phyloP scores from a whole-genome alignment of 169 alveolate species.

The Plasmodium sp. region DNA sequence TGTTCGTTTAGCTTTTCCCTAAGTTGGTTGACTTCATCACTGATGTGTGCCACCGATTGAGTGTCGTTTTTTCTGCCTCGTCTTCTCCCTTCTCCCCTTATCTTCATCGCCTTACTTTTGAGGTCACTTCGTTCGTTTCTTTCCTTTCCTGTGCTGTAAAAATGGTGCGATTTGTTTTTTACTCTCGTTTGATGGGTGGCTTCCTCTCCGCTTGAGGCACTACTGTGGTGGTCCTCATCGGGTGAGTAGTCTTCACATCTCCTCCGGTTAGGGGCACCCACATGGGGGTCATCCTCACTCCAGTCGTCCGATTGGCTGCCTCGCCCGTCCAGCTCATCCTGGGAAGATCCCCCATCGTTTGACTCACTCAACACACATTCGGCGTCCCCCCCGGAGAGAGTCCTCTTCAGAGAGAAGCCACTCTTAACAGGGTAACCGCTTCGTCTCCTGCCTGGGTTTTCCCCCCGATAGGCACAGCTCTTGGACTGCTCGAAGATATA shows the following conservation, averaged over 20 bases:
- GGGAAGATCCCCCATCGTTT: neutral
- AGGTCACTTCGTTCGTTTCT: neutral
- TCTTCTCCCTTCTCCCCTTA: neutral
- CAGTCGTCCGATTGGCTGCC: neutral
- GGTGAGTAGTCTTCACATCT: neutral
- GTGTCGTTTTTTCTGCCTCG: neutral
- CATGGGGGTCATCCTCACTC: neutral
- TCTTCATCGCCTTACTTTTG: neutral
- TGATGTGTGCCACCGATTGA: neutral
- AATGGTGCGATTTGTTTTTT: neutral
- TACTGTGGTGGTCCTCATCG: neutral
- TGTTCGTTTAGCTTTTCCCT: slow-evolving; percentile 15
- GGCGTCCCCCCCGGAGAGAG: neutral
- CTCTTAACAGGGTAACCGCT: neutral
- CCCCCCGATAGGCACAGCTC: neutral
- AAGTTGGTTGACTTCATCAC: neutral
- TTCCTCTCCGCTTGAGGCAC: neutral
- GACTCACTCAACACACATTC: neutral
- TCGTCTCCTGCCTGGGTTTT: neutral
- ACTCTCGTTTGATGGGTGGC: neutral
- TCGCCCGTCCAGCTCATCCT: neutral
- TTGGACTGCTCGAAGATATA: slow-evolving; percentile 12
- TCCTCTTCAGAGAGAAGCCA: neutral
- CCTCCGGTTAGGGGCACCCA: neutral
- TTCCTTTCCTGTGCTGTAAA: neutral